Evolutionary conservation across 2,329 filamentous ascomycete genomes (phyloP).

Genomic region (Claviceps sp.): DNA sequence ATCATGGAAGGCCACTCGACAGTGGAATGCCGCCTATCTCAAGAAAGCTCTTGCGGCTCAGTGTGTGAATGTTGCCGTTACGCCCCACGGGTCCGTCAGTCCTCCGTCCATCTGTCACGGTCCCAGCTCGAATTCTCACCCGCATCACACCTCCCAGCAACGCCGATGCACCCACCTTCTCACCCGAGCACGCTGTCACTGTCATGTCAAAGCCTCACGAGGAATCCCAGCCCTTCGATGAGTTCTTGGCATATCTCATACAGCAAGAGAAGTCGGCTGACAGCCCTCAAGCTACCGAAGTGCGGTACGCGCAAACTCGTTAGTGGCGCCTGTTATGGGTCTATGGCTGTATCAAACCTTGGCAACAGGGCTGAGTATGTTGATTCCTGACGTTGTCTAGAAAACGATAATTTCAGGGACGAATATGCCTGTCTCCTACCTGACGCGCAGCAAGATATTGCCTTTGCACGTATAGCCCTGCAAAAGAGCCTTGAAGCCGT

Average conservation of each 20-base stretch:
- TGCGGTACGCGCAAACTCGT: slow-evolving; percentile 67
- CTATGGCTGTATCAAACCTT: neutral
- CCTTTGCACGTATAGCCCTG: slow-evolving; percentile 62
- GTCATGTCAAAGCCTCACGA: slow-evolving; percentile 64
- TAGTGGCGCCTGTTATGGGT: slow-evolving; percentile 16
- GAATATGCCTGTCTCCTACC: slow-evolving; percentile 54
- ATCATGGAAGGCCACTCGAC: slow-evolving; percentile 47
- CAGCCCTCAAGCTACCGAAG: slow-evolving; percentile 26
- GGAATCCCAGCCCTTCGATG: slow-evolving; percentile 45
- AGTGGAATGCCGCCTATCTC: slow-evolving; percentile 52
- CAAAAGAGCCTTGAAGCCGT: slow-evolving; percentile 55
- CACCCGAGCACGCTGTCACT: slow-evolving; percentile 12
- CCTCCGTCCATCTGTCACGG: neutral
- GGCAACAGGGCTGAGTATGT: neutral
- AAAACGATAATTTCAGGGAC: slow-evolving; percentile 68
- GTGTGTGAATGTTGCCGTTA: slow-evolving; percentile 62
- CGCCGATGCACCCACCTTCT: slow-evolving; percentile 22
- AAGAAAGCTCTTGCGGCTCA: slow-evolving; percentile 37
- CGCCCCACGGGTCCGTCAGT: slow-evolving; percentile 46
- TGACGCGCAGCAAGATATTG: slow-evolving; percentile 50
- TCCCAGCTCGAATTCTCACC: neutral
- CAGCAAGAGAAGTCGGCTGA: slow-evolving; percentile 35
- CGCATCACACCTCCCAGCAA: slow-evolving; percentile 15
- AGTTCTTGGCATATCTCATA: slow-evolving; percentile 49
- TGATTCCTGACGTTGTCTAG: slow-evolving; percentile 19